Base-by-base conservation (phyloP, 1,139 yeast genomes). In the Pichia sp. region DNA sequence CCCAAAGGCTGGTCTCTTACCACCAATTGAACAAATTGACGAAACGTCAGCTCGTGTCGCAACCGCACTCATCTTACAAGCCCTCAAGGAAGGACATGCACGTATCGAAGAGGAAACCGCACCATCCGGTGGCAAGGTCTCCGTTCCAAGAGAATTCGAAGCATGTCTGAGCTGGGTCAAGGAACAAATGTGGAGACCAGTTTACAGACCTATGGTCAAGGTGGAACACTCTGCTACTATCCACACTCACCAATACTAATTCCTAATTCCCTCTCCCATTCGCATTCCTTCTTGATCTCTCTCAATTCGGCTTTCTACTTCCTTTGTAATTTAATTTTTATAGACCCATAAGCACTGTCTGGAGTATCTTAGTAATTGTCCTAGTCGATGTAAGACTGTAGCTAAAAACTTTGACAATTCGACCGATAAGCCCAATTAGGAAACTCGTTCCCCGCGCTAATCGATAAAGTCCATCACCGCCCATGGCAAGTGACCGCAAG, bases 171-270 rank as follows among this genome's bases (percentile, higher is more conserved):
- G 69, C 46, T 88, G 97, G 96, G 97, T 88, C 33, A 78, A 75
- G 58, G 68, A 76, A 29, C 96, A 87, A 66, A 88, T 91, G 97
- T 88, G 97, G 97, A 75, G 72, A 55, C 96, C 97, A 19, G 76
- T 71, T 44, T 88, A 88, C 65, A 77, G 96, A 65, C 94, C 94
- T 29, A 71, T 84, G 67, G 71, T 80, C 36, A 82, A 82, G 62
- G 91, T 82, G 37, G 75, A 77, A 52, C 85, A 79, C 53, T 76
- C 70, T 34, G 80, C 81, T 30, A 74, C 73, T 37, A 74, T 80
- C 47, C 88, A 81, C 55, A 80, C 88, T 12, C 77, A 72, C 64
- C 91, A 81, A 61, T 66, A 67, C 49, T 80, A 62, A 53, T 30
- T 17, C n/a, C n/a, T n/a, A n/a, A n/a, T n/a, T n/a, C n/a, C n/a